These are phyloP conservation scores for Aspergillus ustus DNA, from an alignment of 2,329 filamentous ascomycete genomes.

Conservation along the genomic window DNA sequence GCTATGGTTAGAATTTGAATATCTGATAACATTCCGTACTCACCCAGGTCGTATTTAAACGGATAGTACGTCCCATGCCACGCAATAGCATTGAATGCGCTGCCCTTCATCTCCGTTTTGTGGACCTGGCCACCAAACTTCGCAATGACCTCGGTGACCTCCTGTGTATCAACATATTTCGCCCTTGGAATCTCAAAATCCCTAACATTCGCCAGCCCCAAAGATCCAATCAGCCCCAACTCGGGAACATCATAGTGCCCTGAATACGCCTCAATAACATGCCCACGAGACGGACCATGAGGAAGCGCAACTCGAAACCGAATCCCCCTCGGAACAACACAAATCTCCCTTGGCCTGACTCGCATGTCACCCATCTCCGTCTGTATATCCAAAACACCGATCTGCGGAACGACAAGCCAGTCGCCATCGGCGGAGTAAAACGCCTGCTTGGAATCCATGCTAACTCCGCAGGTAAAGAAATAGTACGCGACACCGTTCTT, in stretches of 20 bases:
- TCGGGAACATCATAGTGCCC: slow-evolving; percentile 12
- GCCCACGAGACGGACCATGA: slow-evolving; percentile 5
- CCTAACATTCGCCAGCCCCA: slow-evolving; percentile 5
- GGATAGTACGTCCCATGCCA: slow-evolving; percentile 16
- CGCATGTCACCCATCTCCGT: slow-evolving; percentile 11
- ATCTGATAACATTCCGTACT: not conserved
- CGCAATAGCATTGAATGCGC: slow-evolving; percentile 10
- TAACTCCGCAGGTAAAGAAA: slow-evolving; percentile 9
- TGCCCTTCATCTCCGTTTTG: slow-evolving; percentile 10
- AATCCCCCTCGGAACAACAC: slow-evolving; percentile 10
- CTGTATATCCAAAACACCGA: slow-evolving; percentile 7
- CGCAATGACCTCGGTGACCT: slow-evolving; percentile 6
- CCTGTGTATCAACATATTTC: slow-evolving; percentile 6
- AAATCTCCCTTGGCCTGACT: slow-evolving; percentile 8
- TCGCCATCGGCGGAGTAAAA: slow-evolving; percentile 15
- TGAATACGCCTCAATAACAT: slow-evolving; percentile 13
- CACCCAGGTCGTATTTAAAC: slow-evolving; percentile 14
- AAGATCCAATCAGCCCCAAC: slow-evolving; percentile 8
- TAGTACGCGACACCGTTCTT: slow-evolving; percentile 14
- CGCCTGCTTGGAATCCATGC: slow-evolving; percentile 9
- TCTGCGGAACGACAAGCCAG: slow-evolving; percentile 9
- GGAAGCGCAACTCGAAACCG: slow-evolving; percentile 7
- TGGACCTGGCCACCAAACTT: slow-evolving; percentile 9
- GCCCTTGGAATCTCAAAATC: slow-evolving; percentile 12
- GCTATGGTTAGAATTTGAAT: not conserved